Conservation (phyloP, 495 filamentous ascomycete genomes). For the Tuber umbilicatum region DNA sequence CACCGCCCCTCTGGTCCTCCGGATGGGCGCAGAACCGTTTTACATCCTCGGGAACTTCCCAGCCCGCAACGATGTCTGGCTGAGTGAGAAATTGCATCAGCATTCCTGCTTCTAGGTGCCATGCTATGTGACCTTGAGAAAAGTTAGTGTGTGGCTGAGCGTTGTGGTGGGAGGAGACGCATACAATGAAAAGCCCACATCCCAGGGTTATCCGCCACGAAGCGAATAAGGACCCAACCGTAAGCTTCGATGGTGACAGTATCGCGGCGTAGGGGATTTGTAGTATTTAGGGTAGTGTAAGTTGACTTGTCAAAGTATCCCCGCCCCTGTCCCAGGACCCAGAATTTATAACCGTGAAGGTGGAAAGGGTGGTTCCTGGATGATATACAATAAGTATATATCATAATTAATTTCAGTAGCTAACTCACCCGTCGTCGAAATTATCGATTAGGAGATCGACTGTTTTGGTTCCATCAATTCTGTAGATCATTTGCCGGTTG, state of each 20-base stretch:
- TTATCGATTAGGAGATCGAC: slow-evolving; percentile 63
- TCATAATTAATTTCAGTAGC: neutral
- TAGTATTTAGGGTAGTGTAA: slow-evolving; percentile 18
- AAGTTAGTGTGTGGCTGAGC: neutral
- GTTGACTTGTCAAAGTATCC: slow-evolving; percentile 46
- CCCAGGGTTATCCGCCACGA: slow-evolving; percentile 49
- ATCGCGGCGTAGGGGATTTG: slow-evolving; percentile 41
- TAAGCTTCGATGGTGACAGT: slow-evolving; percentile 45
- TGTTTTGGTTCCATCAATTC: slow-evolving; percentile 45
- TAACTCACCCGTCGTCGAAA: slow-evolving; percentile 48
- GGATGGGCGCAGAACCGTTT: slow-evolving; percentile 44
- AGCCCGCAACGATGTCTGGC: slow-evolving; percentile 45
- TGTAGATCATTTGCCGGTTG: slow-evolving; percentile 47
- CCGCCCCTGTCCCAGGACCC: slow-evolving; percentile 51
- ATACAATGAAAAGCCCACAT: slow-evolving; percentile 48
- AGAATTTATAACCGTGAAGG: slow-evolving; percentile 59
- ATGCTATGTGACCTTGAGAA: slow-evolving; percentile 47
- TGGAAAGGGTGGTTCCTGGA: slow-evolving; percentile 55
- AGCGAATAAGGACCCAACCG: slow-evolving; percentile 46
- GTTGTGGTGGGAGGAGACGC: slow-evolving; percentile 9
- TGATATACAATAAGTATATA: neutral
- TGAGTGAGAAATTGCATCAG: slow-evolving; percentile 55
- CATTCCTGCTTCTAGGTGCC: slow-evolving; percentile 57
- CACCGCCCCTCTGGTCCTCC: slow-evolving; percentile 47
- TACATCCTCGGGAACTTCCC: slow-evolving; percentile 47